Evolutionary conservation across 768 basidiomycete genomes (phyloP).

Genomic region (Pleurotus sapidus): DNA sequence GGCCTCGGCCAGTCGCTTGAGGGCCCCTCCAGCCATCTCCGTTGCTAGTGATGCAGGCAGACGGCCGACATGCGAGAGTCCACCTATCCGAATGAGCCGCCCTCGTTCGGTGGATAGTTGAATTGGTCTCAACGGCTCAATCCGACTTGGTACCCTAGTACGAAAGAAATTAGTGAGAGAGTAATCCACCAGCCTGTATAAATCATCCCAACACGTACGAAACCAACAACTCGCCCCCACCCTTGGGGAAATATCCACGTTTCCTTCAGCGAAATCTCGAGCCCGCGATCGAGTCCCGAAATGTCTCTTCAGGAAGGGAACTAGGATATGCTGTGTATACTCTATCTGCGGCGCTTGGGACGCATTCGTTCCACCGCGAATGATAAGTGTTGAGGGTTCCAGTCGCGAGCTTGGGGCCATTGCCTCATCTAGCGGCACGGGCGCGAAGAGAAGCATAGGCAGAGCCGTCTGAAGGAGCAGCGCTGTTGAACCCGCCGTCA

Average conservation of each 20-base stretch:
- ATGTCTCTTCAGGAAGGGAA: slow-evolving; percentile 65
- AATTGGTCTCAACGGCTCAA: slow-evolving; percentile 9
- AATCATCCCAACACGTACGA: background rate
- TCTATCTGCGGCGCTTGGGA: slow-evolving; percentile 72
- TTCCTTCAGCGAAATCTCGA: slow-evolving; percentile 44
- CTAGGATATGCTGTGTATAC: slow-evolving; percentile 60
- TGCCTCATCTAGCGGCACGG: background rate
- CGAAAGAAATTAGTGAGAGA: background rate
- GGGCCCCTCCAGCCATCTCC: slow-evolving; percentile 56
- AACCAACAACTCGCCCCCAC: slow-evolving; percentile 61
- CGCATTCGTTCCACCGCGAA: slow-evolving; percentile 76
- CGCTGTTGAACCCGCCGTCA: slow-evolving; percentile 63
- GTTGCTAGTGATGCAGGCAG: slow-evolving; percentile 55
- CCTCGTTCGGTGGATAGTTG: slow-evolving; percentile 53
- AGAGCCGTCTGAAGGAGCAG: slow-evolving; percentile 71
- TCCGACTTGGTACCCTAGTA: background rate
- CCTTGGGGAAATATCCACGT: slow-evolving; percentile 73
- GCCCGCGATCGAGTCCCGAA: slow-evolving; percentile 40
- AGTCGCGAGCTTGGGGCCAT: slow-evolving; percentile 2
- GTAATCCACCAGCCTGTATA: background rate
- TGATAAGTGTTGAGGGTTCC: slow-evolving; percentile 43
- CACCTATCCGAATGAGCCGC: slow-evolving; percentile 44
- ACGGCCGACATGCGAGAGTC: slow-evolving; percentile 64
- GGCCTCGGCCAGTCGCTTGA: slow-evolving; percentile 32
- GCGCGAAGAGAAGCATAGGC: slow-evolving; percentile 63